These are phyloP conservation scores for Rosa hybrid DNA, from an alignment of 331 rosid genomes.

Conservation along the genomic window DNA sequence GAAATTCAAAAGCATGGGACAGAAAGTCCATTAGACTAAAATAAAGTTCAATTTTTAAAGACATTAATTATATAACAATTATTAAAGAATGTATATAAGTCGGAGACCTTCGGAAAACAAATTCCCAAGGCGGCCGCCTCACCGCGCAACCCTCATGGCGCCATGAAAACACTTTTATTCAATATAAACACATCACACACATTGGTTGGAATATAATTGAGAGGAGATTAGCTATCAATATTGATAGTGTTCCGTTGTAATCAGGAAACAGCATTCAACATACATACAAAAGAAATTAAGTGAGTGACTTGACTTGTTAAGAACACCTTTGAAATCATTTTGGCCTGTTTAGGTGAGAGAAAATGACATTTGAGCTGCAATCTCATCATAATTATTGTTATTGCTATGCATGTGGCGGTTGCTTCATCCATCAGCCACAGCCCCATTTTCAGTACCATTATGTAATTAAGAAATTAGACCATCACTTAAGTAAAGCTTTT, in stretches of 20 bases:
- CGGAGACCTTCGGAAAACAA: not conserved
- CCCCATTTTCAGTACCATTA: not conserved
- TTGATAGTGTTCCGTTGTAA: not conserved
- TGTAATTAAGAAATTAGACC: not conserved
- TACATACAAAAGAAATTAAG: not conserved
- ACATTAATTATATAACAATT: not conserved
- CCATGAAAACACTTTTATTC: not conserved
- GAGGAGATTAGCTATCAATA: not conserved
- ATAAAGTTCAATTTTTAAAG: not conserved
- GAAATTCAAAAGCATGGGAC: not conserved
- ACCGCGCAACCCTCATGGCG: not conserved
- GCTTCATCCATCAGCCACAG: not conserved
- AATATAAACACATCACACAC: not conserved
- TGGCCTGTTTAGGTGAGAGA: not conserved
- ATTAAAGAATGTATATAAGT: not conserved
- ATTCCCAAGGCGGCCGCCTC: not conserved
- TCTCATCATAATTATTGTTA: not conserved
- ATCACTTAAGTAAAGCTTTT: not conserved
- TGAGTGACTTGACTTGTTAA: not conserved
- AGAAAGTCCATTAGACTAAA: no score
- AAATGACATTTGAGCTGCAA: conserved; percentile 17
- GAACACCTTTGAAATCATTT: not conserved
- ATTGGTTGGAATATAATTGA: not conserved
- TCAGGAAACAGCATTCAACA: conserved; percentile 10
- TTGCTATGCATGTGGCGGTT: conserved; percentile 10